A percentile compares a stretch with the other conserved stretches of the same genome.
Conservation (phyloP, 805 yeast species). For the Nakazawaea ishiwadae region DNA sequence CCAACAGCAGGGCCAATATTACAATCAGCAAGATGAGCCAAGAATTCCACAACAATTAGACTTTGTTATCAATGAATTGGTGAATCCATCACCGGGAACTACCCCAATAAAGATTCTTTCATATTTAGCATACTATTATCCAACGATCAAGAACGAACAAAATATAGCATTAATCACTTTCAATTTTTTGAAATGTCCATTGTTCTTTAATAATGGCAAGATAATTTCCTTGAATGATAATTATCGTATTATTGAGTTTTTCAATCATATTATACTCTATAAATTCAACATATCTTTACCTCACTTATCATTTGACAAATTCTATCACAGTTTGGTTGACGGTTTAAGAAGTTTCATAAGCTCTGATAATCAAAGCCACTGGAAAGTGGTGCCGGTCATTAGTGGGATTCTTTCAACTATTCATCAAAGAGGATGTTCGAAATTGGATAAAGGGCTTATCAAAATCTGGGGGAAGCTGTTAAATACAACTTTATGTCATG, state of each 20-base stretch:
- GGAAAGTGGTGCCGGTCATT: constrained; percentile 45
- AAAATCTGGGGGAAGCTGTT: constrained; percentile 12
- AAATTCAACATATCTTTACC: constrained; percentile 46
- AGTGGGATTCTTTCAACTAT: constrained; percentile 40
- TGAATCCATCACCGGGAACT: constrained; percentile 31
- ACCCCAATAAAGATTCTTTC: constrained; percentile 33
- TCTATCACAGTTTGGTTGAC: constrained; percentile 32
- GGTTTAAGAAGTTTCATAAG: constrained; percentile 29
- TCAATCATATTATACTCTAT: constrained; percentile 38
- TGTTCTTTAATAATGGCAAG: constrained; percentile 22
- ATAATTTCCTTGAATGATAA: constrained; percentile 25
- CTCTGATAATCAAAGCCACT: constrained; percentile 23
- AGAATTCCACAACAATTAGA: constrained; percentile 39
- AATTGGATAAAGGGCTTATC: not conserved
- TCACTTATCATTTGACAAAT: constrained; percentile 37
- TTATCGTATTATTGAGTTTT: constrained; percentile 42
- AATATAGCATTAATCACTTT: constrained; percentile 41
- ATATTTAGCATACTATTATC: constrained; percentile 46
- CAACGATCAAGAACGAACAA: constrained; percentile 40
- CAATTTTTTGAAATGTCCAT: constrained; percentile 39
- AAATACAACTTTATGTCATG: constrained; percentile 1
- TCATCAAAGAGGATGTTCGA: constrained; percentile 15
- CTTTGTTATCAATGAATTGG: constrained; percentile 37
- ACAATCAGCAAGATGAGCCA: not conserved
- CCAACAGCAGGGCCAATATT: not conserved